Base-by-base conservation (phyloP, 495 filamentous ascomycete genomes). In the Letharia columbiana region DNA sequence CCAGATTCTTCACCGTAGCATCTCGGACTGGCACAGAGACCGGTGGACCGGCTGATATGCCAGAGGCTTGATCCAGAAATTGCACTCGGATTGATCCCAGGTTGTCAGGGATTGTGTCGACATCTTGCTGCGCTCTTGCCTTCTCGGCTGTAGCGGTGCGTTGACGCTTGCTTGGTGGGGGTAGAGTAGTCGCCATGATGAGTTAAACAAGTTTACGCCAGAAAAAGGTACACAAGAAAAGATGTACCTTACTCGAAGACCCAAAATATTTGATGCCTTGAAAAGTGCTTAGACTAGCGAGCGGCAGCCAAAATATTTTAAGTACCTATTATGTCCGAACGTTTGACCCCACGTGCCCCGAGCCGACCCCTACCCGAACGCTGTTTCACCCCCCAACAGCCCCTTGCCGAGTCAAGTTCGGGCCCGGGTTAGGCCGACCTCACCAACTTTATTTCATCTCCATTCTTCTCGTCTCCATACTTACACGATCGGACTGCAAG, bases 121-220 rank as follows among this genome's bases (percentile, higher is more conserved):
- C 83, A 75, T 92, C 86, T 75, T 95, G 88, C 68, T 96, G 91
- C 57, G 86, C 80, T 66, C 82, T 77, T 20, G 88, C 83, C 73
- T 86, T 87, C 68, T 93, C 89, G 31, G 88, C 81, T 60, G 83
- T 83, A 56, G 87, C 92, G 49, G 86, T 84, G 76, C 87, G 89
- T 71, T 96, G 91, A 59, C 92, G 86, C 78, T 98, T 99, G 61
- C 87, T 91, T 50, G 94, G 95, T 31, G 92, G 95, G 20, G 95
- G 95, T 41, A 87, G 74, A 23, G 94, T 77, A 5, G 94, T 99
- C 47, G 95, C 86, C 95, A 99, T 98, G 49, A 75, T 66, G 11
- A 40, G 18, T 10, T 42, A 18, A 4, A 39, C 4, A 39, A 28
- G 23, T 28, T 28, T 28, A 28, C 23, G 23, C 23, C 23, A 28